These are phyloP conservation scores for Marchantia paleacea DNA, from an alignment of 225 moss, liverwort and hornwort species.

Conservation along the genomic window DNA sequence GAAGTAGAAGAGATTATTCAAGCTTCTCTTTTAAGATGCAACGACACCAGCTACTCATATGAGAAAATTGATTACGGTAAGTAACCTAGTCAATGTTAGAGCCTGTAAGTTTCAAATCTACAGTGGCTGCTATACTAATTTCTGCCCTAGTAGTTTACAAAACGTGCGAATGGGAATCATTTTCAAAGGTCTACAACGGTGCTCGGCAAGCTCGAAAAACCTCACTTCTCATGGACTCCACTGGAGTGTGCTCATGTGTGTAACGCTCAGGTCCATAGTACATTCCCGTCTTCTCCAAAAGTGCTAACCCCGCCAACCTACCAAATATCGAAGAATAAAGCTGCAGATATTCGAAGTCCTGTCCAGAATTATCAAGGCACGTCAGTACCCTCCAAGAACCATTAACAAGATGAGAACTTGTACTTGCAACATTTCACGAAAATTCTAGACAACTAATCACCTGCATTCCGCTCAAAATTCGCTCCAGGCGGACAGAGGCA, in stretches of 20 bases:
- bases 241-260: constrained; percentile 60
- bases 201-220: constrained; percentile 57
- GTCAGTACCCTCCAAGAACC: not conserved
- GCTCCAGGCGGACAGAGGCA: constrained; percentile 84
- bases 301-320: constrained; percentile 55
- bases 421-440: not conserved
- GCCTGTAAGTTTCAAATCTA: no score
- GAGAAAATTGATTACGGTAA: no score
- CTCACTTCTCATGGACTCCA: constrained; percentile 69
- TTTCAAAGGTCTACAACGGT: not conserved
- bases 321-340: constrained; percentile 74
- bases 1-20: no score
- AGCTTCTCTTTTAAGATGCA: no score
- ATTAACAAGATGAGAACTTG: not conserved
- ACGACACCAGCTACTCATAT: no score
- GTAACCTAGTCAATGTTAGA: no score
- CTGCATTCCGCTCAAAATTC: constrained; percentile 88
- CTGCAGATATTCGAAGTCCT: constrained; percentile 88
- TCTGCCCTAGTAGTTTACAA: no score
- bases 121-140: no score
- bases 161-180: no score
- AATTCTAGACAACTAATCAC: constrained; percentile 27
- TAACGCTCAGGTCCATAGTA: constrained; percentile 78
- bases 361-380: not conserved
- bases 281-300: constrained; percentile 63